Conservation (phyloP, 139 green algal species). For the Chlorella sp. region DNA sequence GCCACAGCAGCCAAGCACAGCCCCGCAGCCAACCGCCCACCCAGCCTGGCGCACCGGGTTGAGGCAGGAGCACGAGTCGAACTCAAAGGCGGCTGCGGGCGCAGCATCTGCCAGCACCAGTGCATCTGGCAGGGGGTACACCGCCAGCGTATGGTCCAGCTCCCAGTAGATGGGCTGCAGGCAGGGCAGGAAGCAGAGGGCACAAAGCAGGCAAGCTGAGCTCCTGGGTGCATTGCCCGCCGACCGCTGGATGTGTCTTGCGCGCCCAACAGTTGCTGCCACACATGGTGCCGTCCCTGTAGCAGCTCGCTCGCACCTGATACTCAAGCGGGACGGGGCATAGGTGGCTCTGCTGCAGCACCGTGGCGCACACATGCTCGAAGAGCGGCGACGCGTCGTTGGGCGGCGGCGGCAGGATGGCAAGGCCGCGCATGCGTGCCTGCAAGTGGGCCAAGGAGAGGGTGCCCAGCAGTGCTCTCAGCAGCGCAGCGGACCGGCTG, state of each 20-base stretch:
- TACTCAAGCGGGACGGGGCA: slow-evolving; percentile 87
- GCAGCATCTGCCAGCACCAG: slow-evolving; percentile 83
- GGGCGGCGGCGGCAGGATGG: slow-evolving; percentile 59
- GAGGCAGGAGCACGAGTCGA: slow-evolving; percentile 74
- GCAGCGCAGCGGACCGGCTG: no score
- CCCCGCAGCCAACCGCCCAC: no score
- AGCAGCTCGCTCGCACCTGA: slow-evolving; percentile 44
- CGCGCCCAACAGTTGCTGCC: no score
- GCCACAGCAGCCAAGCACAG: background rate
- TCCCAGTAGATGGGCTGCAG: slow-evolving; percentile 64
- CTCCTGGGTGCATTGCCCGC: no score
- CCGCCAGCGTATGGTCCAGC: slow-evolving; percentile 81
- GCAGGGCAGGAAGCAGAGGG: background rate
- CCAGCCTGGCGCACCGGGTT: slow-evolving; percentile 73
- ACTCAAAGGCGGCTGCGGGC: slow-evolving; percentile 53
- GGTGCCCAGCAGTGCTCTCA: no score
- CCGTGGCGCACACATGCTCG: slow-evolving; percentile 78
- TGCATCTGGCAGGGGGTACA: slow-evolving; percentile 89
- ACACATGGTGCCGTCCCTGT: no score
- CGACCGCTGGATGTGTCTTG: no score
- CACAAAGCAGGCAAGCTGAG: background rate
- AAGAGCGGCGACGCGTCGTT: slow-evolving; percentile 40
- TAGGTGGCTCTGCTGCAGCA: slow-evolving; percentile 94
- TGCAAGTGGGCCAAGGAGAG: no score
- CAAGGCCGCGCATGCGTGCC: slow-evolving; percentile 60